These are phyloP conservation scores for Geranium rotundifolium DNA, from an alignment of 345 rosid genomes.

Conservation along the genomic window DNA sequence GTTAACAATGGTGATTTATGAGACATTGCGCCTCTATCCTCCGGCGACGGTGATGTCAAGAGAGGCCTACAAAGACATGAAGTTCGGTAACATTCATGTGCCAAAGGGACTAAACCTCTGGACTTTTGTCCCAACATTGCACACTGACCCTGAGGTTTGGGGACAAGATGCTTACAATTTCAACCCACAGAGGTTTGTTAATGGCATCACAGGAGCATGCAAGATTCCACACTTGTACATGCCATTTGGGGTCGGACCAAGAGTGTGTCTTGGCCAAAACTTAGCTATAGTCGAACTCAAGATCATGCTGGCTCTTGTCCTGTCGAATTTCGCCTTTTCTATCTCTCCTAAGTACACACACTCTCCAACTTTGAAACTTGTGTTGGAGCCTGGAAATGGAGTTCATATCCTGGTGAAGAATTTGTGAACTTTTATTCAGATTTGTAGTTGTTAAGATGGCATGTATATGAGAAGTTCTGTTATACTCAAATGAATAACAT, in stretches of 20 bases:
- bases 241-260: constrained; percentile 42
- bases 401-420: constrained; percentile 24
- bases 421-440: not conserved
- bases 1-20: constrained; percentile 39
- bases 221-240: constrained; percentile 26
- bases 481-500: no score
- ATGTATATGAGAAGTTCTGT: no score
- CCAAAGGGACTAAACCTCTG: constrained; percentile 35
- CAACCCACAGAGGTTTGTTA: constrained; percentile 26
- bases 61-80: constrained; percentile 38
- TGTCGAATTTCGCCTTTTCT: constrained; percentile 26
- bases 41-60: constrained; percentile 32
- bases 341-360: constrained; percentile 25
- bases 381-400: constrained; percentile 32
- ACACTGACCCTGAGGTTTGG: constrained; percentile 42
- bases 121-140: constrained; percentile 18
- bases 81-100: constrained; percentile 16
- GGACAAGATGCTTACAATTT: constrained; percentile 28
- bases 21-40: constrained; percentile 36
- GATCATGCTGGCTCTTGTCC: constrained; percentile 16
- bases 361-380: constrained; percentile 23
- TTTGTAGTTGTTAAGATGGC: no score
- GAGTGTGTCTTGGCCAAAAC: constrained; percentile 38
- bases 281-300: constrained; percentile 42
- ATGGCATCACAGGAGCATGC: constrained; percentile 29